phyloP scores from a whole-genome alignment of 805 yeast genomes.

The Sugiyamaella floridensis region DNA sequence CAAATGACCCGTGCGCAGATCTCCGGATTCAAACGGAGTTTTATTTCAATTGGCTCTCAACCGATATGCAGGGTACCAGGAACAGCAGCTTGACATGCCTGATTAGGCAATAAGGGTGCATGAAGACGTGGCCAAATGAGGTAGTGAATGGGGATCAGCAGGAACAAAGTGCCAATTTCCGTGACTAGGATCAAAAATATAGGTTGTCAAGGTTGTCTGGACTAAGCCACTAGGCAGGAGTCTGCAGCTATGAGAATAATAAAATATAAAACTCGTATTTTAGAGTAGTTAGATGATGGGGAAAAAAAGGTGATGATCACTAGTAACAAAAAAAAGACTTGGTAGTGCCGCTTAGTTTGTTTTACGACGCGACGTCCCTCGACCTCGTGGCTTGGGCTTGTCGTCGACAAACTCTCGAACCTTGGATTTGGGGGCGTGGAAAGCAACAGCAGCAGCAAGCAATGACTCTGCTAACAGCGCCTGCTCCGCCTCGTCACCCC shows the following conservation, averaged over 20 bases:
- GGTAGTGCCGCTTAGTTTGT: no score
- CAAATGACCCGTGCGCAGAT: no score
- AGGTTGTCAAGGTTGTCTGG: no score
- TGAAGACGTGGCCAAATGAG: background rate
- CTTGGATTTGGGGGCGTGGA: background rate
- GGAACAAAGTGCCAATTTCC: background rate
- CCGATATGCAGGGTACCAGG: background rate
- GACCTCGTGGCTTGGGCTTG: background rate
- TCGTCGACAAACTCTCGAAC: slow-evolving; percentile 2
- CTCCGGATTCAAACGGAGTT: no score
- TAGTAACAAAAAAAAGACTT: no score
- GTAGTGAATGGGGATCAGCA: background rate
- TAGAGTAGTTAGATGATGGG: background rate
- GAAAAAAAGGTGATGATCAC: no score
- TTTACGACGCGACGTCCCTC: no score
- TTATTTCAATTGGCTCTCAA: background rate
- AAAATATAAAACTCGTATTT: background rate
- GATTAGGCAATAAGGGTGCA: background rate
- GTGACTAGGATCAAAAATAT: no score
- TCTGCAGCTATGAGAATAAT: no score
- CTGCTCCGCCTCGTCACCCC: background rate
- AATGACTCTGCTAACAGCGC: background rate
- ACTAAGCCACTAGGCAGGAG: no score
- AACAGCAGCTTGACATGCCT: background rate
- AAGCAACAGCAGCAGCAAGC: background rate